Conservation (phyloP, 78 protist species). For the Dictyostelium firmibasis region DNA sequence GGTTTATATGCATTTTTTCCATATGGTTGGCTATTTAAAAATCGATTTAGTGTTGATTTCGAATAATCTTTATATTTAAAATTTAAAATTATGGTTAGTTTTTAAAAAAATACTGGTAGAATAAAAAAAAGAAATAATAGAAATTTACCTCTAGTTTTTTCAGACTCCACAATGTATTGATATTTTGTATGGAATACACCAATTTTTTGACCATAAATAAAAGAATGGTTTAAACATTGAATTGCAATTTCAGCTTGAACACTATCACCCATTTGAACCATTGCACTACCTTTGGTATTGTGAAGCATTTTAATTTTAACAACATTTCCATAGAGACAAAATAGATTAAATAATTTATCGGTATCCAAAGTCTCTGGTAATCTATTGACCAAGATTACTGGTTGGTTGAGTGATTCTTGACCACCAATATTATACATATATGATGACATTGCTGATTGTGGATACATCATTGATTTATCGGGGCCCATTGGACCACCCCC, state of each 20-base stretch:
- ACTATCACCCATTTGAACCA: slow-evolving; percentile 64
- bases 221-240: slow-evolving; percentile 36
- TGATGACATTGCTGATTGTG: not conserved
- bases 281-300: slow-evolving; percentile 46
- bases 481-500: not conserved
- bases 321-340: slow-evolving; percentile 79
- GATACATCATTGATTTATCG: not conserved
- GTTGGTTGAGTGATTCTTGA: not conserved
- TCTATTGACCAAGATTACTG: slow-evolving; percentile 61
- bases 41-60: slow-evolving; percentile 58
- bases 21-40: slow-evolving; percentile 1
- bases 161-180: slow-evolving; percentile 57
- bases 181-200: slow-evolving; percentile 28
- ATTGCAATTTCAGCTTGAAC: slow-evolving; percentile 66
- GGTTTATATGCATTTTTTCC: slow-evolving; percentile 68
- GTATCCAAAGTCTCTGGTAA: slow-evolving; percentile 43
- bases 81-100: not conserved
- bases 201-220: slow-evolving; percentile 49
- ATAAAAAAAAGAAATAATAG: not conserved
- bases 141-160: slow-evolving; percentile 53
- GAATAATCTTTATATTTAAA: slow-evolving; percentile 5
- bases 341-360: slow-evolving; percentile 63
- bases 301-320: slow-evolving; percentile 68
- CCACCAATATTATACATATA: slow-evolving; percentile 2
- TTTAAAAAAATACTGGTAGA: not conserved